Base-by-base conservation (phyloP, 163 green algal species). In the Smithsoniella earleae region DNA sequence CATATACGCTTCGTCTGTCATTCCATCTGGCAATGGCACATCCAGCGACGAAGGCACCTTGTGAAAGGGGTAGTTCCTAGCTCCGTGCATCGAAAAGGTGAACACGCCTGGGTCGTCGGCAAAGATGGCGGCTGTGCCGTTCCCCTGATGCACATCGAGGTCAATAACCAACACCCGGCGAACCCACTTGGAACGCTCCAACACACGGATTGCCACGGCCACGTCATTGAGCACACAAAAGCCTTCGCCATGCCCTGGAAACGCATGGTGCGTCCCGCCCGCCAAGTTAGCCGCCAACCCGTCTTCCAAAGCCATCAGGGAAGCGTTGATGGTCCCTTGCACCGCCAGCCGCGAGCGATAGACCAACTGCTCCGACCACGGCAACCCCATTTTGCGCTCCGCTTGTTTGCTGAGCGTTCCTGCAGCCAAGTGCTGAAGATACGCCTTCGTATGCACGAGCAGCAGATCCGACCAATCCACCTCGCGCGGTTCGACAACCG, bases 41-140 rank as follows among this genome's bases (percentile, higher is more conserved):
- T 96, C 89, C 46, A 91, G 63, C 27, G 76, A 75, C 73, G 79
- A 89, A 22, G 52, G 46, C 78, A 89, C 81, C 81, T 96, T 96
- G 38, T 84, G 77, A 0, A 77, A 73, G 2, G 89, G 89, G 74
- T 95, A 96, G 81, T 95, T 96, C 75, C 36, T 73, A 5, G 66
- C 77, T n/a, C 80, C 84, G 69, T 87, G 84, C 73, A 88, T 83
- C 62, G 84, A 84, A 64, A 90, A 90, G 5, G 85, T 89, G 20
- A 83, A 79, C 30, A 90, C 81, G 3, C 81, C 72, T 13, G 65
- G 52, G 36, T 91, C 83, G 36, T 80, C 58, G 40, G 82, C 66
- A 73, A 89, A 87, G 6, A 88, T 86, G 25, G 73, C 79, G 5
- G 85, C 83, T 2, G 81, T 88, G 40, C 80, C 76, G 66, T 78